Base-by-base conservation (phyloP, 2,329 filamentous ascomycete species). In the Ilyonectria destructans region DNA sequence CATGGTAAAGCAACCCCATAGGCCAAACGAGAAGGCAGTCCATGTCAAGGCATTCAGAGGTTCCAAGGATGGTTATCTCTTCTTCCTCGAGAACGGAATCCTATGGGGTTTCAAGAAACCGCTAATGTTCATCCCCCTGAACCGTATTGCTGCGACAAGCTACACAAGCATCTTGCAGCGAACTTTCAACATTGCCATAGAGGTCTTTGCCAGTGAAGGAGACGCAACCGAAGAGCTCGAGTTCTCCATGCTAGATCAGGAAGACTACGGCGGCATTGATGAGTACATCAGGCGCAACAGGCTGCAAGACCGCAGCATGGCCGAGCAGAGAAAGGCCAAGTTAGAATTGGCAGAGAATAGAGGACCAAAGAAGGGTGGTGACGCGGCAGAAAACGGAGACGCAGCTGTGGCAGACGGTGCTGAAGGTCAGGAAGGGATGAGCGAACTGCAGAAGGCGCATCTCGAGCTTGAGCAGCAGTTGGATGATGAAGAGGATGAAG, bases 61-160 rank as follows among this genome's bases (percentile, higher is more conserved):
- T 21, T 90, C 87, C 65, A 93, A 92, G 77, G 91, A 93, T 67
- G 91, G 90, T 0, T 92, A 87, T 71, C 82, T 92, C 1, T 92
- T 92, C 75, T 92, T 92, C 76, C 81, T 93, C 17, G 86, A 89
- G 35, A 89, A 85, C 29, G 91, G 91, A 15, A 92, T 93, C 61
- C 77, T 93, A 8, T 93, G 90, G 89, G 90, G 85, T 0, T 93
- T 91, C 83, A 92, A 92, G 80, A 93, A 92, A 79, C 91, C 91
- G 0, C 78, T 92, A 2, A 80, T 91, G 23, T 92, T 92, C 72
- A 82, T 92, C 6, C 89, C 90, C 5, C 84, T 91, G 19, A 85
- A 88, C 59, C 84, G 86, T 13, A 89, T 92, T 58, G 83, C 84
- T 0, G 89, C 89, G 2, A 83, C 92, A n/a, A 91, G 89, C 74